A percentile compares a stretch with the other conserved stretches of the same genome.
Conservation (phyloP, 306 rosid genomes). For the Alnus rubra region DNA sequence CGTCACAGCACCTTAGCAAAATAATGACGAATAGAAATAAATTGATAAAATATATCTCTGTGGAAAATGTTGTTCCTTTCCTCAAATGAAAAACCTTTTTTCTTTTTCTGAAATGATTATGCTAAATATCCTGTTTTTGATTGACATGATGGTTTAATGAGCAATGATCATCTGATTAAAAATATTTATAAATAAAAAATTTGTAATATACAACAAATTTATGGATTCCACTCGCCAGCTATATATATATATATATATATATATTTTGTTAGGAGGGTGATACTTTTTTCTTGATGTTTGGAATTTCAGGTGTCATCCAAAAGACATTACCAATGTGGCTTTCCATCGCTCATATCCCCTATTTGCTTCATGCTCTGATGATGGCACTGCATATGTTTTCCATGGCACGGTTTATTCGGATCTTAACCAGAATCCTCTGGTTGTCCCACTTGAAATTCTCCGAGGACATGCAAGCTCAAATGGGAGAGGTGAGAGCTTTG, state of each 20-base stretch:
- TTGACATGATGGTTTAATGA: not conserved
- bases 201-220: no score
- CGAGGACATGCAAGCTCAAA: constrained; percentile 71
- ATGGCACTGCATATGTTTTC: constrained; percentile 80
- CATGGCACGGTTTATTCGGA: constrained; percentile 95
- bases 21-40: not conserved
- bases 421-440: constrained; percentile 87
- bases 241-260: no score
- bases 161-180: no score
- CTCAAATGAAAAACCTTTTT: not conserved
- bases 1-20: constrained; percentile 19
- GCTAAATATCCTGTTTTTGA: not conserved
- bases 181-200: no score
- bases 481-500: constrained; percentile 72
- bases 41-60: not conserved
- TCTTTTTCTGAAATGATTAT: not conserved
- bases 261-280: not conserved
- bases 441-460: constrained; percentile 83
- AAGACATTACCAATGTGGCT: constrained; percentile 76
- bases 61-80: not conserved
- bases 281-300: constrained; percentile 20
- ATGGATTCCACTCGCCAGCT: no score
- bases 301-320: constrained; percentile 79
- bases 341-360: constrained; percentile 78
- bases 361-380: constrained; percentile 93